A percentile compares a stretch with the other conserved stretches of the same genome.
phyloP scores from a whole-genome alignment of 2,329 filamentous ascomycete genomes.

The Calonectria hawksworthii region DNA sequence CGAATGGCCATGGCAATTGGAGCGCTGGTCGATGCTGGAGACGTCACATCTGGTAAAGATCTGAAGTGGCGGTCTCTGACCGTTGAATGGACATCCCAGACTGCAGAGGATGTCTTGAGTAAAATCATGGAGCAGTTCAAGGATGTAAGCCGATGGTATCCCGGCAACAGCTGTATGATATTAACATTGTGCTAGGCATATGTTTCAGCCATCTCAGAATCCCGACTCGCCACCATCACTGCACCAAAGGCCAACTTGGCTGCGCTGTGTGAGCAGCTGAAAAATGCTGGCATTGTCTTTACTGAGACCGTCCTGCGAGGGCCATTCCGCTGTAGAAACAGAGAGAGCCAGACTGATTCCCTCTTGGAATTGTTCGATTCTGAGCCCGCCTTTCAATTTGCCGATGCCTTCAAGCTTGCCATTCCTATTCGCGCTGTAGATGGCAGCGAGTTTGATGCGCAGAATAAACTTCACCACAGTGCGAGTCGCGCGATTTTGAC shows the following conservation, averaged over 20 bases:
- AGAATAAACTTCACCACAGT: not conserved
- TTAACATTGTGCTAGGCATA: not conserved
- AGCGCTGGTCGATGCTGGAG: not conserved
- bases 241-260: not conserved
- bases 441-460: not conserved
- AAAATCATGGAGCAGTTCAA: not conserved
- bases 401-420: not conserved
- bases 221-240: not conserved
- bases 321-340: not conserved
- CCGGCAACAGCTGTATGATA: not conserved
- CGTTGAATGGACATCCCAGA: not conserved
- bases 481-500: not conserved
- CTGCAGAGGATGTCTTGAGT: not conserved
- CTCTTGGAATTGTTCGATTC: not conserved
- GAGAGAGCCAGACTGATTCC: not conserved
- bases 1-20: not conserved
- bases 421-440: not conserved
- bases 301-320: not conserved
- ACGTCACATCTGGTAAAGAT: not conserved
- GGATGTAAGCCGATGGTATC: not conserved
- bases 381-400: not conserved
- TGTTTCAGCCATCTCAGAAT: not conserved
- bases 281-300: not conserved
- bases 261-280: not conserved
- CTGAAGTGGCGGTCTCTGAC: not conserved